These are phyloP conservation scores for Colletotrichum orbiculare DNA, from an alignment of 2,329 filamentous ascomycete genomes.

Conservation along the genomic window DNA sequence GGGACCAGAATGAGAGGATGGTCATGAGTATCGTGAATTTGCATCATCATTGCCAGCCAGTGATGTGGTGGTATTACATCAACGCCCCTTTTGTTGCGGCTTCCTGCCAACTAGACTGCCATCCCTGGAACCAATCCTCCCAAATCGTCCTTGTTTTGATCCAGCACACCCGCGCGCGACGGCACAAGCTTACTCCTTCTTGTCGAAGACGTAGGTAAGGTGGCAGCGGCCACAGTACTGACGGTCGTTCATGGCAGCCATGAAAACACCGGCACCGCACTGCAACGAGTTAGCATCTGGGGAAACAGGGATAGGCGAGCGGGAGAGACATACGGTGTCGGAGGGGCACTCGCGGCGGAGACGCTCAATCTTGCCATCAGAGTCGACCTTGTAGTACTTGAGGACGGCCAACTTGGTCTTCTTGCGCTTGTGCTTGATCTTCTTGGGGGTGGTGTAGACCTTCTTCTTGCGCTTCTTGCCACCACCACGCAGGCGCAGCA, in stretches of 20 bases:
- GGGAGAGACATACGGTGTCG: constrained; percentile 75
- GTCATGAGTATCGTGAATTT: constrained; percentile 35
- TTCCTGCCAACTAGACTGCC: constrained; percentile 41
- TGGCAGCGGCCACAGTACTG: constrained; percentile 91
- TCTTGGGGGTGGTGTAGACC: constrained; percentile 99
- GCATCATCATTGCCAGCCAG: constrained; percentile 40
- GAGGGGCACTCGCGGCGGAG: constrained; percentile 96
- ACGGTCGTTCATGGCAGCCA: constrained; percentile 99
- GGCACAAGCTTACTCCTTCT: constrained; percentile 59
- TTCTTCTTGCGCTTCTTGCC: constrained; percentile 99
- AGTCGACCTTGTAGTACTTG: constrained; percentile 99
- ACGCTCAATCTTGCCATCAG: constrained; percentile 99
- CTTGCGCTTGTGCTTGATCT: constrained; percentile 99
- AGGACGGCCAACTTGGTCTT: constrained; percentile 99
- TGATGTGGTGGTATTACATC: constrained; percentile 53
- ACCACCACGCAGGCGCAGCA: constrained; percentile 97
- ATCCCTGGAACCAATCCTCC: constrained; percentile 34
- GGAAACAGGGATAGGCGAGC: not conserved
- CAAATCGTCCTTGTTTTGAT: constrained; percentile 27
- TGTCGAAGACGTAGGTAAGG: constrained; percentile 79
- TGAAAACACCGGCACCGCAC: constrained; percentile 99
- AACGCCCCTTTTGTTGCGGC: constrained; percentile 52
- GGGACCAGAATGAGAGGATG: constrained; percentile 4
- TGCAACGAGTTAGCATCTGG: constrained; percentile 56
- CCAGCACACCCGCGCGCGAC: constrained; percentile 32